Percentiles rank a stretch among this genome's conserved stretches.
Evolutionary conservation across 352 stramenopile species (phyloP).

Genomic region (Pythium rishiriense): DNA sequence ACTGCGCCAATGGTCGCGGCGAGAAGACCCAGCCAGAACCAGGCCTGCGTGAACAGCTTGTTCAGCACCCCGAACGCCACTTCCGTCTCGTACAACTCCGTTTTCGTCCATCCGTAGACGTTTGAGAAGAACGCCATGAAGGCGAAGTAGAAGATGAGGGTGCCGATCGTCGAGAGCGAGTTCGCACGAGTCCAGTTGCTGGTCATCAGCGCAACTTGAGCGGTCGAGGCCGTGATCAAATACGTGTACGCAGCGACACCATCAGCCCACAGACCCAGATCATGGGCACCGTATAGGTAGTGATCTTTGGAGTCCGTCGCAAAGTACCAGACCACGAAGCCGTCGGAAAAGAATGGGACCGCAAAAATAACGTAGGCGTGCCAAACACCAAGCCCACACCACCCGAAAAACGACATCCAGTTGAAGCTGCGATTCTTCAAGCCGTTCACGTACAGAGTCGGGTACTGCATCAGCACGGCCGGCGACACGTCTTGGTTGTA

Average conservation of each 20-base stretch:
- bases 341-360: slow-evolving; percentile 83
- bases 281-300: slow-evolving; percentile 64
- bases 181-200: slow-evolving; percentile 88
- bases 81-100: slow-evolving; percentile 82
- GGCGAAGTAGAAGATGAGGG: slow-evolving; percentile 83
- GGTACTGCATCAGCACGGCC: slow-evolving; percentile 88
- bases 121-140: slow-evolving; percentile 87
- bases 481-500: slow-evolving; percentile 91
- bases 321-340: slow-evolving; percentile 86
- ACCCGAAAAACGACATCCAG: slow-evolving; percentile 87
- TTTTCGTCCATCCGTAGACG: slow-evolving; percentile 72
- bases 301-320: slow-evolving; percentile 40
- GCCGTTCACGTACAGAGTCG: slow-evolving; percentile 86
- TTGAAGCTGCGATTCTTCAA: slow-evolving; percentile 90
- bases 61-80: slow-evolving; percentile 62
- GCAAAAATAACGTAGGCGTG: slow-evolving; percentile 87
- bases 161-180: slow-evolving; percentile 69
- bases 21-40: slow-evolving; percentile 85
- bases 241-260: slow-evolving; percentile 86
- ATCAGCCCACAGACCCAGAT: slow-evolving; percentile 77
- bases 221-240: slow-evolving; percentile 83
- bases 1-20: slow-evolving; percentile 55
- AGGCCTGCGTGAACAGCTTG: slow-evolving; percentile 63
- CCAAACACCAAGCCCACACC: slow-evolving; percentile 84
- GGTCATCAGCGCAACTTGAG: slow-evolving; percentile 85